These are phyloP conservation scores for Penicillium concentricum DNA, from an alignment of 2,329 filamentous ascomycete species.

Conservation along the genomic window DNA sequence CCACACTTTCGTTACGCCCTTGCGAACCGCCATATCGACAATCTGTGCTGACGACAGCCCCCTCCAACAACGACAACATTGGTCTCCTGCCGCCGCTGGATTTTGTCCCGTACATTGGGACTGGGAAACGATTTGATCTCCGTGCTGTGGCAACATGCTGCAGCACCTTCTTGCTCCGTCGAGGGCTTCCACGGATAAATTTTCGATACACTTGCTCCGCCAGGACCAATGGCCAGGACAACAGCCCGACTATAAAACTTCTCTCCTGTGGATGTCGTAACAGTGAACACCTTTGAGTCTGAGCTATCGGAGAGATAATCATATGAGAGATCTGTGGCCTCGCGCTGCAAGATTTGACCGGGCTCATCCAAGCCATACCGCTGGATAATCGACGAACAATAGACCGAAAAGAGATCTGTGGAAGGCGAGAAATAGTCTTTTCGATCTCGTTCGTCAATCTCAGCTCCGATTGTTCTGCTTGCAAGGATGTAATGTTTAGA, in stretches of 20 bases:
- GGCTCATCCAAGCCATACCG: conserved; percentile 58
- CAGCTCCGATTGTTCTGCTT: conserved; percentile 27
- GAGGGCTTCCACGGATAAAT: conserved; percentile 43
- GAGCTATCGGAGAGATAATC: conserved; percentile 42
- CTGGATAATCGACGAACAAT: conserved; percentile 58
- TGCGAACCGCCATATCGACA: conserved; percentile 63
- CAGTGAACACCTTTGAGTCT: conserved; percentile 61
- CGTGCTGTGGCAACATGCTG: conserved; percentile 60
- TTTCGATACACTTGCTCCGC: conserved; percentile 62
- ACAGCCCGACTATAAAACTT: conserved; percentile 61
- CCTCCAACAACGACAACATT: conserved; percentile 71
- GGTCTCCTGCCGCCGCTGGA: conserved; percentile 53
- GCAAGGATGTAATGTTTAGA: background rate
- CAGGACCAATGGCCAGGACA: conserved; percentile 69
- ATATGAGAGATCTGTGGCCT: conserved; percentile 62
- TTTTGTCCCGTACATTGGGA: conserved; percentile 52
- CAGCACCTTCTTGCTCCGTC: conserved; percentile 47
- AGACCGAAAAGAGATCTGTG: conserved; percentile 60
- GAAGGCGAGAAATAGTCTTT: conserved; percentile 70
- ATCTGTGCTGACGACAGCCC: conserved; percentile 76
- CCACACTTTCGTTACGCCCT: conserved; percentile 66
- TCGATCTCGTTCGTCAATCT: conserved; percentile 65
- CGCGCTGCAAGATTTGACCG: conserved; percentile 59
- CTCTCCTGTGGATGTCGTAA: conserved; percentile 55
- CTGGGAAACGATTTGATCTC: conserved; percentile 61